Percentiles rank a stretch among this genome's conserved stretches.
Conservation (phyloP, 2,329 filamentous ascomycete species). For the Venturia carpophila region DNA sequence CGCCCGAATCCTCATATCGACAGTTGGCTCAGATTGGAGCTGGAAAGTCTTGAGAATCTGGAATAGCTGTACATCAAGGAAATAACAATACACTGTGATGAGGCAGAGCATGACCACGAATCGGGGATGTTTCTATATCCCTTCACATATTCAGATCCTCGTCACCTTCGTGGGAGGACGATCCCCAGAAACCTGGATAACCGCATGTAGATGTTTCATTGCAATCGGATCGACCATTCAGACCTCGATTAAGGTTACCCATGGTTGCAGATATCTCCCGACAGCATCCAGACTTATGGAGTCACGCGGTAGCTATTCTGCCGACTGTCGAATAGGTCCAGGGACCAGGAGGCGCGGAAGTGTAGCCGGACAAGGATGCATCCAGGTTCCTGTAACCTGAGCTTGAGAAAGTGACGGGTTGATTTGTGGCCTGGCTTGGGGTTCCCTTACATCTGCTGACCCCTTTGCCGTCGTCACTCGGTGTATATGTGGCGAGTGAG, state of each 20-base stretch:
- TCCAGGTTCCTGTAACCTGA: conserved; percentile 4
- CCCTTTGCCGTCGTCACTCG: neutral
- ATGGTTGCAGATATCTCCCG: neutral
- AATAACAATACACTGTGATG: neutral
- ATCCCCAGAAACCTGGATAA: neutral
- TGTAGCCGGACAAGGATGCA: conserved; percentile 3
- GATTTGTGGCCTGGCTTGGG: neutral
- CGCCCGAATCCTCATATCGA: no score
- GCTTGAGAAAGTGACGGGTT: neutral
- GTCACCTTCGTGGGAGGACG: neutral
- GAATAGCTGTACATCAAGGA: neutral
- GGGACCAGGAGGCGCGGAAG: conserved; percentile 10
- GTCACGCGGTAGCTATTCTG: conserved; percentile 2
- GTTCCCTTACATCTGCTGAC: conserved; percentile 12
- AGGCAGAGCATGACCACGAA: neutral
- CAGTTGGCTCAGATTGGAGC: no score
- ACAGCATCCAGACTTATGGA: neutral
- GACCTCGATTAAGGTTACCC: neutral
- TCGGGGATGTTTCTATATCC: neutral
- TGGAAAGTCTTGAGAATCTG: no score
- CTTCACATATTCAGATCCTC: neutral
- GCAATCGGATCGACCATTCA: neutral
- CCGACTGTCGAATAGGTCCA: neutral
- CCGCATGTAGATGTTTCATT: neutral
- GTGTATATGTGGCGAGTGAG: conserved; percentile 7